These are phyloP conservation scores for Cercophora sp. DNA, from an alignment of 495 filamentous ascomycete species.

Conservation along the genomic window DNA sequence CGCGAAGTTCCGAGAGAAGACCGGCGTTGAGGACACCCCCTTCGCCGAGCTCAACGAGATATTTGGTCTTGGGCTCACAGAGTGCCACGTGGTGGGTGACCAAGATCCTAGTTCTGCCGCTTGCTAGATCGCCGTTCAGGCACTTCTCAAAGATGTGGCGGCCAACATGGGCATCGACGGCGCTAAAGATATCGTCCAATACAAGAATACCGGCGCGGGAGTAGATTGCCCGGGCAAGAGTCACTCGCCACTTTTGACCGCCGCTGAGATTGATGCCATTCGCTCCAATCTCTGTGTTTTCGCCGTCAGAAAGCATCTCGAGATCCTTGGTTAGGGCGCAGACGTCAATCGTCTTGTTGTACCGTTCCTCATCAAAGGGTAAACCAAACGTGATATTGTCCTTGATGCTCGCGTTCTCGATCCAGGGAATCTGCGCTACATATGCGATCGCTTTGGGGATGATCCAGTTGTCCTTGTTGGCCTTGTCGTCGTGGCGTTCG, in stretches of 20 bases:
- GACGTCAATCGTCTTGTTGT: constrained; percentile 59
- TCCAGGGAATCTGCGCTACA: constrained; percentile 82
- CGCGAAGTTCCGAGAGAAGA: constrained; percentile 51
- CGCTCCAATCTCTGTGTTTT: constrained; percentile 73
- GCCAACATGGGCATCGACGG: constrained; percentile 70
- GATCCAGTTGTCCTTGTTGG: constrained; percentile 65
- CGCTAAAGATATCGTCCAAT: constrained; percentile 82
- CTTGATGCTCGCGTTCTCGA: constrained; percentile 74
- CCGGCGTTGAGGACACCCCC: constrained; percentile 62
- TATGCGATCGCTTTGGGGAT: constrained; percentile 66
- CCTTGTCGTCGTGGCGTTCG: constrained; percentile 52
- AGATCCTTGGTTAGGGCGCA: constrained; percentile 74
- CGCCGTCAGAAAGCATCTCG: constrained; percentile 68
- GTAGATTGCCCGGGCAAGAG: constrained; percentile 75
- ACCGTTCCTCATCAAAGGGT: constrained; percentile 60
- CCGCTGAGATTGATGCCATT: constrained; percentile 83
- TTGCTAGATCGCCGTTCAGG: constrained; percentile 62
- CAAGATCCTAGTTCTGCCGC: constrained; percentile 70
- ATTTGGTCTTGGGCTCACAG: constrained; percentile 65
- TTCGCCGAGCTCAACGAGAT: constrained; percentile 64
- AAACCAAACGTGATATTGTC: constrained; percentile 74
- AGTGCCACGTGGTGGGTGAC: constrained; percentile 81
- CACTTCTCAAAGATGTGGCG: constrained; percentile 72
- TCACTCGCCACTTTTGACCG: constrained; percentile 78
- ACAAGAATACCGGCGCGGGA: constrained; percentile 74